phyloP scores from a whole-genome alignment of 345 rosid species.

The Noccaea caerulescens region DNA sequence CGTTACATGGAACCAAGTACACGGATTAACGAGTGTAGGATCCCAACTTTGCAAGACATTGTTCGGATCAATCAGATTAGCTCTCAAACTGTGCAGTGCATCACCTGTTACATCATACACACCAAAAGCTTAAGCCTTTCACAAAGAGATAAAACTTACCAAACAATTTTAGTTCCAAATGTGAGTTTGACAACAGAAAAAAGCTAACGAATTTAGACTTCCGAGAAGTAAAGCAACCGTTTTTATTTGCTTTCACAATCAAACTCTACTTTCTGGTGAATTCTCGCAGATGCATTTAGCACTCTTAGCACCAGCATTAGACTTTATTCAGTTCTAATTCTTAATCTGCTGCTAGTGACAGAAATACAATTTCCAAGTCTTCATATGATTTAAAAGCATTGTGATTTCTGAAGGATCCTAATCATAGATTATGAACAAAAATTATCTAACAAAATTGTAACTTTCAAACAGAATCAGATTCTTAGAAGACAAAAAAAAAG shows the following conservation, averaged over 20 bases:
- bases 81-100: conserved; percentile 80
- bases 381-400: neutral
- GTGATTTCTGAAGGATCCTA: conserved; percentile 7
- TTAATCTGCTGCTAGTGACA: neutral
- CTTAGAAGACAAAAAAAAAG: neutral
- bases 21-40: conserved; percentile 90
- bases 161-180: conserved; percentile 4
- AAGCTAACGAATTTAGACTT: neutral
- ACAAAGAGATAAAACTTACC: neutral
- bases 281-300: neutral
- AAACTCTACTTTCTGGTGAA: neutral
- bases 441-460: neutral
- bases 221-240: neutral
- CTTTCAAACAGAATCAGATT: conserved; percentile 35
- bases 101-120: conserved; percentile 61
- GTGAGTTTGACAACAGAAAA: conserved; percentile 10
- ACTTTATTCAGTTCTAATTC: neutral
- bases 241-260: neutral
- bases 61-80: conserved; percentile 74
- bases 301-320: neutral
- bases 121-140: conserved; percentile 24
- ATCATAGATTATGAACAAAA: neutral
- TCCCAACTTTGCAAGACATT: conserved; percentile 97
- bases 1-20: conserved; percentile 97
- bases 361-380: neutral